Evolutionary conservation across 78 protist genomes (phyloP).

Genomic region (Acrasis kona): DNA sequence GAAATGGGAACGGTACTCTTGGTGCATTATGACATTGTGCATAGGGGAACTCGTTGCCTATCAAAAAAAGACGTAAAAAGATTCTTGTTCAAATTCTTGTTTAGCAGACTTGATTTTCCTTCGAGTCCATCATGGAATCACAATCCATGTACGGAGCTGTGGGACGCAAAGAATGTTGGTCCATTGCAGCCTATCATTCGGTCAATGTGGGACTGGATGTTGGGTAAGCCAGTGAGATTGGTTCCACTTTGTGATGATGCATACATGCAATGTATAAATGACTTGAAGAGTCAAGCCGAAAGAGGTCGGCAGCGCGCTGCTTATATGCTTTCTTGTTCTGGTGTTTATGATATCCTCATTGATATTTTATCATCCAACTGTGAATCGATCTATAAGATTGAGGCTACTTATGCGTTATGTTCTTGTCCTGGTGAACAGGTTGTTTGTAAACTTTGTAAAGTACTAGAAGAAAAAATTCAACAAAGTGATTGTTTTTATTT

Average conservation of each 20-base stretch:
- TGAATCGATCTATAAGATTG: background rate
- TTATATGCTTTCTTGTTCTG: background rate
- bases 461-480: no score
- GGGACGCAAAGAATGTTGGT: background rate
- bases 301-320: background rate
- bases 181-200: background rate
- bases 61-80: background rate
- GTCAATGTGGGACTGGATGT: background rate
- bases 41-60: background rate
- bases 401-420: background rate
- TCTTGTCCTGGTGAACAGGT: no score
- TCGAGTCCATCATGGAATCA: conserved; percentile 5
- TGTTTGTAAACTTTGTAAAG: no score
- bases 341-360: background rate
- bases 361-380: background rate
- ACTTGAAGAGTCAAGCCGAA: background rate
- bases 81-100: conserved; percentile 12
- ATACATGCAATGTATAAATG: background rate
- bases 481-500: no score
- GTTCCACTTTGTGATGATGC: background rate
- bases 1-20: conserved; percentile 5
- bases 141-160: background rate
- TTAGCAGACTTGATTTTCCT: conserved; percentile 7
- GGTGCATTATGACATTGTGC: conserved; percentile 12
- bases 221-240: background rate